Conservation (phyloP, 1,139 yeast genomes). For the Magnusiomyces sp. region DNA sequence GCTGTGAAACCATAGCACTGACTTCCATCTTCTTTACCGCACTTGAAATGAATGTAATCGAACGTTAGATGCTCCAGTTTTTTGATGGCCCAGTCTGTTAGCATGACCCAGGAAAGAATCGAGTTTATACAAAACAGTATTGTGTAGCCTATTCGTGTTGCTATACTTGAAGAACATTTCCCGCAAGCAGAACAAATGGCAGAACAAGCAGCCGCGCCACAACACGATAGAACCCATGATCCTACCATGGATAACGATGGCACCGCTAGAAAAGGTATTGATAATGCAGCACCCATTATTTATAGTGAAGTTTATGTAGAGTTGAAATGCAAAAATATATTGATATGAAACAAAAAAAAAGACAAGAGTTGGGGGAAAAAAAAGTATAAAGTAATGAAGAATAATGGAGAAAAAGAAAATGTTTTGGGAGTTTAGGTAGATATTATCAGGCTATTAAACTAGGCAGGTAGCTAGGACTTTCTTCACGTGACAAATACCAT, state of each 20-base stretch:
- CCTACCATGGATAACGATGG: constrained; percentile 51
- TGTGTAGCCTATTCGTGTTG: constrained; percentile 80
- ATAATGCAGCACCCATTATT: constrained; percentile 75
- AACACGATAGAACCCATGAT: constrained; percentile 56
- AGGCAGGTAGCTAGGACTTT: too few species aligned
- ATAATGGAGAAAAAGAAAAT: too few species aligned
- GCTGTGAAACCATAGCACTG: constrained; percentile 91
- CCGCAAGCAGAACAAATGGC: constrained; percentile 49
- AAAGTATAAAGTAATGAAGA: too few species aligned
- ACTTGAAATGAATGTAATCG: constrained; percentile 53
- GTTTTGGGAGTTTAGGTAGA: too few species aligned
- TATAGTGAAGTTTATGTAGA: neutral
- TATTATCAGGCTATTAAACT: too few species aligned
- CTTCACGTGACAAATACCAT: too few species aligned
- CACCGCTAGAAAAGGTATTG: constrained; percentile 49
- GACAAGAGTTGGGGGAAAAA: too few species aligned
- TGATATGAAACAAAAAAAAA: neutral
- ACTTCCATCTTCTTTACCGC: constrained; percentile 50
- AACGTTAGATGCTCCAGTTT: constrained; percentile 67
- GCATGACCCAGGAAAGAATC: constrained; percentile 79
- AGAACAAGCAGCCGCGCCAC: constrained; percentile 78
- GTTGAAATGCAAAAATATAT: neutral
- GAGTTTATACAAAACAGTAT: constrained; percentile 67
- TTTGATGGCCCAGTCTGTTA: constrained; percentile 71
- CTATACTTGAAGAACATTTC: constrained; percentile 61